Conservation (phyloP, 768 basidiomycete genomes). For the Lactarius deliciosus region DNA sequence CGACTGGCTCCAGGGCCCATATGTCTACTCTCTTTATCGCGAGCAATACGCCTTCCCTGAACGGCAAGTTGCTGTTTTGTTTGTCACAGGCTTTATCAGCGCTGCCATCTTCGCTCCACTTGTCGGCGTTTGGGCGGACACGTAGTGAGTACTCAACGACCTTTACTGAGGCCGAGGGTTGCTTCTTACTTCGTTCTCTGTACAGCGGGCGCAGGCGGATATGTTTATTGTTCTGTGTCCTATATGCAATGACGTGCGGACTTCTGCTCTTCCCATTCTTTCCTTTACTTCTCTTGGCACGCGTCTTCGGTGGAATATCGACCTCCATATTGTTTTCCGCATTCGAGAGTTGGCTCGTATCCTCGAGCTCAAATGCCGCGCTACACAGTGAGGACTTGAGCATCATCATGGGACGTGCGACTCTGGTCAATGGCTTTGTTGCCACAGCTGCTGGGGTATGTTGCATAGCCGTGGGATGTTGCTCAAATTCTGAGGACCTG, state of each 20-base stretch:
- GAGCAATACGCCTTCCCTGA: conserved; percentile 67
- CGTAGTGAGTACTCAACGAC: conserved; percentile 49
- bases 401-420: conserved; percentile 69
- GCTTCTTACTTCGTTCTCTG: neutral
- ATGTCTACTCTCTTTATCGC: conserved; percentile 70
- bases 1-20: conserved; percentile 81
- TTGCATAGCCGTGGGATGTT: conserved; percentile 26
- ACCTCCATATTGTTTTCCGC: conserved; percentile 75
- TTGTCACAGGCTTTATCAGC: conserved; percentile 75
- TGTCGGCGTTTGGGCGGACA: conserved; percentile 77
- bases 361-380: conserved; percentile 51
- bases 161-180: neutral
- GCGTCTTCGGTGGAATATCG: conserved; percentile 67
- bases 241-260: conserved; percentile 58
- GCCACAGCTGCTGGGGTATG: conserved; percentile 66
- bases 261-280: conserved; percentile 57
- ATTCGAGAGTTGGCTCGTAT: conserved; percentile 78
- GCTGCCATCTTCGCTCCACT: conserved; percentile 69
- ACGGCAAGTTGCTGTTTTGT: conserved; percentile 63
- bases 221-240: conserved; percentile 70
- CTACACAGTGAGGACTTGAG: conserved; percentile 61
- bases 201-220: conserved; percentile 63
- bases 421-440: conserved; percentile 70
- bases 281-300: conserved; percentile 60
- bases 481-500: neutral